These are phyloP conservation scores for Fomitopsis schrenkii DNA, from an alignment of 1,284 basidiomycete species.

Conservation along the genomic window DNA sequence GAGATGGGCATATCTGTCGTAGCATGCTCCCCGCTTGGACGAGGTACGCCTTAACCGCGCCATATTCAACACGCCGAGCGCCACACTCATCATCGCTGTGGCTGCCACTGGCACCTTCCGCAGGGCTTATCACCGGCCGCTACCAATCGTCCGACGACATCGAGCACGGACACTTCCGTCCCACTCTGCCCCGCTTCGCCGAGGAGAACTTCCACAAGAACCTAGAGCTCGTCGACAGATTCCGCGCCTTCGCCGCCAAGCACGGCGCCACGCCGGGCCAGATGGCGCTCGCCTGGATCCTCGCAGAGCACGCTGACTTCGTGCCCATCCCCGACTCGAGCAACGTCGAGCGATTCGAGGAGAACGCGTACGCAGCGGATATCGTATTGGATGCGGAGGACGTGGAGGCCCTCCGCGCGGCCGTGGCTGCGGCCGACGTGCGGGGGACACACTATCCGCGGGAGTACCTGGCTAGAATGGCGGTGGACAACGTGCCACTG, in stretches of 20 bases:
- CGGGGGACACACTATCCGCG: conserved; percentile 4
- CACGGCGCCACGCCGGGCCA: conserved; percentile 34
- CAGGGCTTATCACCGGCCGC: not conserved
- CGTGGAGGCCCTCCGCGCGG: not conserved
- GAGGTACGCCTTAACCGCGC: conserved; percentile 21
- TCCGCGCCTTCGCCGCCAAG: conserved; percentile 3
- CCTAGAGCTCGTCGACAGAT: not conserved
- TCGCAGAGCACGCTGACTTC: conserved; percentile 30
- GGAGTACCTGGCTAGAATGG: not conserved
- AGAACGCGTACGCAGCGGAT: conserved; percentile 1
- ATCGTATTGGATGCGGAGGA: not conserved
- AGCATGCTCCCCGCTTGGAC: conserved; percentile 39
- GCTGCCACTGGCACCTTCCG: not conserved
- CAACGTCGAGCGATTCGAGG: not conserved
- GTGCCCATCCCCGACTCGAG: conserved; percentile 32
- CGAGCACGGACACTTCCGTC: not conserved
- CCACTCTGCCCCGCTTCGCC: not conserved
- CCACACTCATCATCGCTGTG: not conserved
- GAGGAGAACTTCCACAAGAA: conserved; percentile 2
- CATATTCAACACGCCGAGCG: not conserved
- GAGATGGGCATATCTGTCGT: conserved; percentile 31
- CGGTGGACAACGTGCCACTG: not conserved
- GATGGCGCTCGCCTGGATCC: conserved; percentile 38
- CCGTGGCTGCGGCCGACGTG: conserved; percentile 8
- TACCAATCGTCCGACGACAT: not conserved